phyloP scores from a whole-genome alignment of 1,139 yeast species.

The Taphrina deformans region DNA sequence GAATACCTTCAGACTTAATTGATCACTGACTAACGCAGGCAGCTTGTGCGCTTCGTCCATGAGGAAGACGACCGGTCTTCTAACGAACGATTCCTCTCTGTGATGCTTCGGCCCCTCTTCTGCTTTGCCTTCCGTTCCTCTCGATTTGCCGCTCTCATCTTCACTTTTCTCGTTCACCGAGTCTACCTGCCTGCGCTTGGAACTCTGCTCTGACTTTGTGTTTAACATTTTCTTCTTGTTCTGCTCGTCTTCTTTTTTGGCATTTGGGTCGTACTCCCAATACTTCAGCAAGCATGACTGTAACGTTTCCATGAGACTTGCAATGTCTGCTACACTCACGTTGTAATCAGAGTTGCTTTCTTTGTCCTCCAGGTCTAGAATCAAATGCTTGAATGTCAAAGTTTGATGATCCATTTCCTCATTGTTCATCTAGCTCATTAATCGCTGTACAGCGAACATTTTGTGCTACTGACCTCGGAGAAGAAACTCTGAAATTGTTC shows the following conservation, averaged over 20 bases:
- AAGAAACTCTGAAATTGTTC: slow-evolving; percentile 21
- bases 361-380: slow-evolving; percentile 22
- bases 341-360: slow-evolving; percentile 1
- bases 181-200: background rate
- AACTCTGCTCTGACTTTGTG: background rate
- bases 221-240: background rate
- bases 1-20: slow-evolving; percentile 25
- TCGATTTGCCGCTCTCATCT: background rate
- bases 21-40: slow-evolving; percentile 23
- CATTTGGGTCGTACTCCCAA: slow-evolving; percentile 14
- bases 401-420: slow-evolving; percentile 13
- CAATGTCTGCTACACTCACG: slow-evolving; percentile 31
- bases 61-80: slow-evolving; percentile 21
- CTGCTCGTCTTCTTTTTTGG: background rate
- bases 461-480: background rate
- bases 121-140: background rate
- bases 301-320: slow-evolving; percentile 22
- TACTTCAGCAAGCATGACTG: slow-evolving; percentile 24
- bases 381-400: slow-evolving; percentile 23
- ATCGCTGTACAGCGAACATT: background rate
- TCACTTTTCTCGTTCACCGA: background rate
- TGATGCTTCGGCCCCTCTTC: background rate
- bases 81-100: slow-evolving; percentile 4
- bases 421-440: background rate
- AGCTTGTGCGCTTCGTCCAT: slow-evolving; percentile 32